Conservation (phyloP, 2,329 filamentous ascomycete species). For the Aspergillaceae sp. region DNA sequence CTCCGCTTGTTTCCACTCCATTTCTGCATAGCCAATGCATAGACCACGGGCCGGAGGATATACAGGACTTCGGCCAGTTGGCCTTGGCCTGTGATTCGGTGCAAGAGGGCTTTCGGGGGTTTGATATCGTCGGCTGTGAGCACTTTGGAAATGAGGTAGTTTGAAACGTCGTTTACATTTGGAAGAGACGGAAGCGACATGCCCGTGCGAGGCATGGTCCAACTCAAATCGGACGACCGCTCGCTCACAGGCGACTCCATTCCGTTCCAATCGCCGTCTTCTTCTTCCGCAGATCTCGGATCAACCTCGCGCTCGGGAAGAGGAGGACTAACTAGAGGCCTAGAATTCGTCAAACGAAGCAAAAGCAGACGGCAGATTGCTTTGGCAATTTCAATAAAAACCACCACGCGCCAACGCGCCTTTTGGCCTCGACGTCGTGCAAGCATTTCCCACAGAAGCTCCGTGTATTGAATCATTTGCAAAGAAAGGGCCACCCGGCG, state of each 20-base stretch:
- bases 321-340: slow-evolving; percentile 73
- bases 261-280: slow-evolving; percentile 38
- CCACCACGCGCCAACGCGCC: slow-evolving; percentile 75
- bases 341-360: slow-evolving; percentile 70
- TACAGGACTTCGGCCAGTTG: slow-evolving; percentile 85
- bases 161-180: slow-evolving; percentile 69
- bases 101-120: slow-evolving; percentile 76
- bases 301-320: slow-evolving; percentile 79
- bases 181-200: slow-evolving; percentile 77
- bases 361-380: slow-evolving; percentile 74
- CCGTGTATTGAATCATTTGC: slow-evolving; percentile 88
- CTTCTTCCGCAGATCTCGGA: slow-evolving; percentile 49
- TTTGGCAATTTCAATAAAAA: slow-evolving; percentile 77
- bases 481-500: slow-evolving; percentile 70
- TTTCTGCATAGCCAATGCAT: slow-evolving; percentile 72
- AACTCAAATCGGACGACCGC: slow-evolving; percentile 46
- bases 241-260: slow-evolving; percentile 38
- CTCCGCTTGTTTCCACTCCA: slow-evolving; percentile 63
- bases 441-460: slow-evolving; percentile 95
- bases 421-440: slow-evolving; percentile 75
- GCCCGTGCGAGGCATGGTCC: slow-evolving; percentile 92
- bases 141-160: slow-evolving; percentile 80
- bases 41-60: slow-evolving; percentile 79
- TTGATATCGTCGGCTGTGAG: slow-evolving; percentile 96
- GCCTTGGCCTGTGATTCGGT: slow-evolving; percentile 61